These are phyloP conservation scores for Psidium guajava DNA, from an alignment of 345 rosid genomes.

Conservation along the genomic window DNA sequence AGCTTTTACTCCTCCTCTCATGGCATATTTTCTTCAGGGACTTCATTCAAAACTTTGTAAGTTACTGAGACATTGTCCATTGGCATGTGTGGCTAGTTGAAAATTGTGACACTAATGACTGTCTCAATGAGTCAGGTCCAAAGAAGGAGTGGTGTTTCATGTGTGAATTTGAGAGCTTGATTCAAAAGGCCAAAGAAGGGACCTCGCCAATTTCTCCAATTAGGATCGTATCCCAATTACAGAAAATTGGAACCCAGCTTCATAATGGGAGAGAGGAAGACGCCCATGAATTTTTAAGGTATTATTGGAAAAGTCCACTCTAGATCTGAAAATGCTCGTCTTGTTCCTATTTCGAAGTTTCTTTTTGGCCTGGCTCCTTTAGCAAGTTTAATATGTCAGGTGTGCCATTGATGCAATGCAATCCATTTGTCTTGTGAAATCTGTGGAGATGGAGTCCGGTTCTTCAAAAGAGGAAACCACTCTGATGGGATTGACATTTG, in stretches of 20 bases:
- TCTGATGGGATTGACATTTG: slow-evolving; percentile 79
- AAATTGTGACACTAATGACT: not conserved
- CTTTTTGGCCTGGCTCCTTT: not conserved
- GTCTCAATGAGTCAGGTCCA: slow-evolving; percentile 32
- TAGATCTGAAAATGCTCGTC: not conserved
- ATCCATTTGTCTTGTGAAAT: slow-evolving; percentile 67
- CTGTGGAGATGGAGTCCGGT: slow-evolving; percentile 23
- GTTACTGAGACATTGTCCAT: slow-evolving; percentile 9
- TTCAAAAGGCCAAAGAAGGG: slow-evolving; percentile 63
- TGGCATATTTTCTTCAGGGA: slow-evolving; percentile 76
- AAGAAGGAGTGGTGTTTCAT: slow-evolving; percentile 79
- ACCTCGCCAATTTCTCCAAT: slow-evolving; percentile 64
- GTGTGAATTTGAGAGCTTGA: slow-evolving; percentile 72
- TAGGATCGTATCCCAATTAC: slow-evolving; percentile 61
- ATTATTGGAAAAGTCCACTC: slow-evolving; percentile 2
- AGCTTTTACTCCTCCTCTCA: slow-evolving; percentile 86
- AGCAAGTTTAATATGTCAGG: slow-evolving; percentile 30
- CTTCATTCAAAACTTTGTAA: slow-evolving; percentile 75
- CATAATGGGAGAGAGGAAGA: slow-evolving; percentile 91
- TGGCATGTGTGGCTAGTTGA: not conserved
- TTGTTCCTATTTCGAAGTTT: not conserved
- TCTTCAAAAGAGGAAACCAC: slow-evolving; percentile 69
- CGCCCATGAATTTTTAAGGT: slow-evolving; percentile 99
- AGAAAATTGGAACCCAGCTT: slow-evolving; percentile 60
- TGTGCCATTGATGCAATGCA: slow-evolving; percentile 86